Conservation (phyloP, 805 yeast species). For the Cyberlindnera xishuangbannaensis region DNA sequence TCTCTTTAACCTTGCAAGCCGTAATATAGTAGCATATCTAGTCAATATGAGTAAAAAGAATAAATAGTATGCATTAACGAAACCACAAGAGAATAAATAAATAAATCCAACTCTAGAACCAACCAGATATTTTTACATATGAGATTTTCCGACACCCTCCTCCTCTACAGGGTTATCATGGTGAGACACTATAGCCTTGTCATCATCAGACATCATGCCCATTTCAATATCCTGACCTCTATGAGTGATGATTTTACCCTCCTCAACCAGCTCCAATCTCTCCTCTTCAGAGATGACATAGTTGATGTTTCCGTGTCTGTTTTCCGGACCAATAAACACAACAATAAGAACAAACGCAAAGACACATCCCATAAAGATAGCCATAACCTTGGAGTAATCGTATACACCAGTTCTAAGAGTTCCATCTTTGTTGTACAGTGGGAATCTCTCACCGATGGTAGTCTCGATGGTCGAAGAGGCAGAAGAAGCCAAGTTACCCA, state of each 20-base stretch:
- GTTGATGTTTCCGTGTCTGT: slow-evolving; percentile 31
- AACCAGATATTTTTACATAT: too few relatives aligned
- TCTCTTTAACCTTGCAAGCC: too few relatives aligned
- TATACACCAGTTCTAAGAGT: slow-evolving; percentile 27
- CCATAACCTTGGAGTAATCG: slow-evolving; percentile 58
- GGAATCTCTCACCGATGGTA: slow-evolving; percentile 53
- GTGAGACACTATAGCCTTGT: slow-evolving; percentile 8
- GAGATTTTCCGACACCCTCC: too few relatives aligned
- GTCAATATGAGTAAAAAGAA: too few relatives aligned
- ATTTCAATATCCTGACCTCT: slow-evolving; percentile 11
- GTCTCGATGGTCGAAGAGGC: slow-evolving; percentile 62
- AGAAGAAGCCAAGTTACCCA: slow-evolving; percentile 63
- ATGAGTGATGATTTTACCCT: slow-evolving; percentile 10
- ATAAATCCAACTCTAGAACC: too few relatives aligned
- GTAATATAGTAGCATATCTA: too few relatives aligned
- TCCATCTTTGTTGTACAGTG: slow-evolving; percentile 30
- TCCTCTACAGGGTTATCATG: slow-evolving; percentile 1
- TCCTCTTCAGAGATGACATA: slow-evolving; percentile 20
- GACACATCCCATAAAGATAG: slow-evolving; percentile 61
- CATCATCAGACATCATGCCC: slow-evolving; percentile 4
- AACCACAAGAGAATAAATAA: neutral
- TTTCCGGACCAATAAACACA: slow-evolving; percentile 59
- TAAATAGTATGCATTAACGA: too few relatives aligned
- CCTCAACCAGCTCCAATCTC: slow-evolving; percentile 16
- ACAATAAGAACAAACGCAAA: slow-evolving; percentile 46